A percentile compares a stretch with the other conserved stretches of the same genome.
Conservation (phyloP, 805 yeast genomes). For the Saccharomyces kudriavzevii region DNA sequence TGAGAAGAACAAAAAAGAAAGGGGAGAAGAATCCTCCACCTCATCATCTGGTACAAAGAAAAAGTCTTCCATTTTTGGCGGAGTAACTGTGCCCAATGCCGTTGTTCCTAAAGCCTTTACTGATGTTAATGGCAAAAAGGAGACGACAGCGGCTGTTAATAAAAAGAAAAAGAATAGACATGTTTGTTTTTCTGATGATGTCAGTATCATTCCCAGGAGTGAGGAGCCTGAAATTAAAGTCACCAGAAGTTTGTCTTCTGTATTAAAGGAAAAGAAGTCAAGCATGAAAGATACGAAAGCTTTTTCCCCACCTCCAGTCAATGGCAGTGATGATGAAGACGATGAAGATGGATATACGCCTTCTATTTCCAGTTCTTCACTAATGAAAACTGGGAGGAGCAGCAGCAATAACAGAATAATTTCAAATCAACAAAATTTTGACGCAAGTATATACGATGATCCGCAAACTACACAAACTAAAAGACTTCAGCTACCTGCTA, state of each 20-base stretch:
- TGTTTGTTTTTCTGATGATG: slow-evolving; percentile 20
- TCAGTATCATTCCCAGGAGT: slow-evolving; percentile 7
- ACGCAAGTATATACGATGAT: not conserved
- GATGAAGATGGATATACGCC: not conserved
- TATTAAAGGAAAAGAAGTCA: not conserved
- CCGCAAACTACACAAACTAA: not conserved
- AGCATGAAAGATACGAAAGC: not conserved
- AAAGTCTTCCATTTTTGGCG: slow-evolving; percentile 30
- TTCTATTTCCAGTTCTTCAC: not conserved
- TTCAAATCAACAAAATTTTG: not conserved
- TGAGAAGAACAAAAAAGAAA: slow-evolving; percentile 1
- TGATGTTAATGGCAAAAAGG: slow-evolving; percentile 13
- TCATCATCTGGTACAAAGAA: slow-evolving; percentile 18
- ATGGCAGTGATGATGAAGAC: not conserved
- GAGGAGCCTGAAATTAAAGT: not conserved
- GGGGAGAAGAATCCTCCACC: not conserved
- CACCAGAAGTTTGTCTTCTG: not conserved
- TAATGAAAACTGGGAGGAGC: not conserved
- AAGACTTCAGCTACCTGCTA: not conserved
- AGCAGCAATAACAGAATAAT: not conserved
- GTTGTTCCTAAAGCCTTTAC: slow-evolving; percentile 4
- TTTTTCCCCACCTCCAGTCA: not conserved
- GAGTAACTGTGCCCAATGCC: slow-evolving; percentile 9
- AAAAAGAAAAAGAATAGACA: slow-evolving; percentile 9
- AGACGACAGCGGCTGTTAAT: not conserved